phyloP scores from a whole-genome alignment of 2,329 filamentous ascomycete genomes.

The Colletotrichum coccodes region DNA sequence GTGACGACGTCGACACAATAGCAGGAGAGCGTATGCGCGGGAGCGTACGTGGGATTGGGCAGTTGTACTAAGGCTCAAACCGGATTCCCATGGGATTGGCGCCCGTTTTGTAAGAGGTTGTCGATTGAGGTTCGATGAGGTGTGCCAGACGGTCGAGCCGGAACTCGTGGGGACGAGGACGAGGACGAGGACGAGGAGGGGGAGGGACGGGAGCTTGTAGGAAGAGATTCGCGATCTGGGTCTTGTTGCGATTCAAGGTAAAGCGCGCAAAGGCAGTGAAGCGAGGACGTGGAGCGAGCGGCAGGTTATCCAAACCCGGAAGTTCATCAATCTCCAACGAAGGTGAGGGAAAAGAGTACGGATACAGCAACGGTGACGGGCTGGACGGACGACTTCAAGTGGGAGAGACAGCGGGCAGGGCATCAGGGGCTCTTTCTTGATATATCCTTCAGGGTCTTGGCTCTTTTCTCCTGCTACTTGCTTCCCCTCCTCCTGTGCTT shows the following conservation, averaged over 20 bases:
- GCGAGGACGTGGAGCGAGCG: conserved; percentile 15
- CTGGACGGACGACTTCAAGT: not conserved
- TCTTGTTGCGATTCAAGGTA: not conserved
- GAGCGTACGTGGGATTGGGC: conserved; percentile 19
- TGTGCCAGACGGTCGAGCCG: not conserved
- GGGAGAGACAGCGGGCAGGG: not conserved
- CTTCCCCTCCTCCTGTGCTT: not conserved
- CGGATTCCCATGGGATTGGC: conserved; percentile 15
- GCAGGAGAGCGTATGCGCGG: conserved; percentile 4
- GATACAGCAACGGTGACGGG: conserved; percentile 1
- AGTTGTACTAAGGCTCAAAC: conserved; percentile 17
- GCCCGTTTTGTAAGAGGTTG: conserved; percentile 18
- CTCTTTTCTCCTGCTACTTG: conserved; percentile 4
- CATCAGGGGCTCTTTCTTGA: conserved; percentile 30
- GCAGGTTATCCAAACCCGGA: conserved; percentile 17
- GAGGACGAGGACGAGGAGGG: not conserved
- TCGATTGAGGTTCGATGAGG: not conserved
- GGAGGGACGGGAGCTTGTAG: not conserved
- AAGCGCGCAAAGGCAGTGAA: not conserved
- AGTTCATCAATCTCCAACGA: conserved; percentile 26
- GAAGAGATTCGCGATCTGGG: not conserved
- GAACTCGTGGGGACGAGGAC: not conserved
- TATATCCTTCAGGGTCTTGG: conserved; percentile 28
- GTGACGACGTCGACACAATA: conserved; percentile 14
- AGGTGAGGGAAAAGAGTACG: conserved; percentile 6